A percentile compares a stretch with the other conserved stretches of the same genome.
phyloP scores from a whole-genome alignment of 164 flowering plant species.

The Kalanchoe fedtschenkoi region DNA sequence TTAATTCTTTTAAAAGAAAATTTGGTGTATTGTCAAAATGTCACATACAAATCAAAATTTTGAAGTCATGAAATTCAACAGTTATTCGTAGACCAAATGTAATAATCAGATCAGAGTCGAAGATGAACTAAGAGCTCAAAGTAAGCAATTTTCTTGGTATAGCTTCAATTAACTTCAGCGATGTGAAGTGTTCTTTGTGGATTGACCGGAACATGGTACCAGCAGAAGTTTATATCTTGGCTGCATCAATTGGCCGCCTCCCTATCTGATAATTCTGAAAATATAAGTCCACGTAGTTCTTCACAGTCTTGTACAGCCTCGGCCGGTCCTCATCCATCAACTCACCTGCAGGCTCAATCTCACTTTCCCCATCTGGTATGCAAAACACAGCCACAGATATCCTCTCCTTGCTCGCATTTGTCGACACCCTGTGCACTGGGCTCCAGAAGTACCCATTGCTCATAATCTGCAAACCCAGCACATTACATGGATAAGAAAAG shows the following conservation, averaged over 20 bases:
- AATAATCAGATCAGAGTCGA: no score
- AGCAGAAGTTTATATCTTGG: constrained; percentile 11
- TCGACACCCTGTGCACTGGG: constrained; percentile 30
- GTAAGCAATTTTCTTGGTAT: no score
- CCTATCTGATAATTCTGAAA: constrained; percentile 27
- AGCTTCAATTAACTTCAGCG: no score
- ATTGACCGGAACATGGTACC: not conserved
- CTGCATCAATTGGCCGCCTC: constrained; percentile 25
- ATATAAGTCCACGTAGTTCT: constrained; percentile 17
- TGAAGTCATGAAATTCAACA: no score
- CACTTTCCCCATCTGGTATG: constrained; percentile 15
- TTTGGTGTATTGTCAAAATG: no score
- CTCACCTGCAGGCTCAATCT: constrained; percentile 21
- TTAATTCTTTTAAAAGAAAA: no score
- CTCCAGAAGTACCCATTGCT: constrained; percentile 49
- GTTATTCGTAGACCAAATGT: no score
- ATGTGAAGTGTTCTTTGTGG: no score
- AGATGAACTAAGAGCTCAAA: no score
- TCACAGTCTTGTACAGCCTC: constrained; percentile 28
- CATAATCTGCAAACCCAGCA: constrained; percentile 27
- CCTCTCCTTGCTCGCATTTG: constrained; percentile 31
- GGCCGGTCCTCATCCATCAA: constrained; percentile 28
- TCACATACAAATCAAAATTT: no score
- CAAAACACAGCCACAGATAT: constrained; percentile 25
- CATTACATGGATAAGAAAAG: not conserved